Evolutionary conservation across 1,139 yeast genomes (phyloP).

Genomic region (Pichia sp.): DNA sequence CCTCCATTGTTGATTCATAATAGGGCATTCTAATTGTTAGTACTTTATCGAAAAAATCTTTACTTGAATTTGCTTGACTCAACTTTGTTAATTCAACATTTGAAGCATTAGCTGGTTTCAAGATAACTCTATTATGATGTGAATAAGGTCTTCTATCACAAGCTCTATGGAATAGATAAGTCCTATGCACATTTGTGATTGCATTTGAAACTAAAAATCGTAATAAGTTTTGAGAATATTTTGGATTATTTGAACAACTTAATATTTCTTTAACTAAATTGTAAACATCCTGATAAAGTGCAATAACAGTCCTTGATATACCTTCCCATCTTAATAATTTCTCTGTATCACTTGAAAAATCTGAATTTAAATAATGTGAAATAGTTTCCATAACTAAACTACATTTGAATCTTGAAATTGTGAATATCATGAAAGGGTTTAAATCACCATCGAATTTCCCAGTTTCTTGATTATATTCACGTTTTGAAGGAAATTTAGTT

Average conservation of each 20-base stretch:
- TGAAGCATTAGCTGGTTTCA: slow-evolving; percentile 9
- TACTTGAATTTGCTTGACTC: slow-evolving; percentile 9
- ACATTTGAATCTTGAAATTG: slow-evolving; percentile 14
- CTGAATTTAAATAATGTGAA: slow-evolving; percentile 16
- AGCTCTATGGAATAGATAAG: slow-evolving; percentile 13
- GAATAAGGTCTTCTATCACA: slow-evolving; percentile 13
- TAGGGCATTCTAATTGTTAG: slow-evolving; percentile 12
- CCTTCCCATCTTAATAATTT: slow-evolving; percentile 12
- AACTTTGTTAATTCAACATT: slow-evolving; percentile 9
- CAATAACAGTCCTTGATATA: slow-evolving; percentile 11
- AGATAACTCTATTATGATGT: slow-evolving; percentile 14
- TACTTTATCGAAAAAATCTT: slow-evolving; percentile 11
- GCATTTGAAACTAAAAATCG: slow-evolving; percentile 14
- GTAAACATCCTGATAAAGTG: slow-evolving; percentile 15
- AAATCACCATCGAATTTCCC: slow-evolving; percentile 14
- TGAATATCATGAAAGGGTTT: slow-evolving; percentile 15
- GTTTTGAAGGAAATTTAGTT: slow-evolving; percentile 15
- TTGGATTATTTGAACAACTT: slow-evolving; percentile 10
- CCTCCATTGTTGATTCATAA: slow-evolving; percentile 8
- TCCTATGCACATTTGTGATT: slow-evolving; percentile 10
- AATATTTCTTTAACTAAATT: slow-evolving; percentile 12
- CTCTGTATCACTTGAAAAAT: slow-evolving; percentile 12
- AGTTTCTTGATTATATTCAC: slow-evolving; percentile 12
- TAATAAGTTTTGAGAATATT: slow-evolving; percentile 8
- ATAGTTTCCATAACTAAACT: slow-evolving; percentile 17